These are phyloP conservation scores for Phytopythium mirpurense DNA, from an alignment of 352 stramenopile species.

Conservation along the genomic window DNA sequence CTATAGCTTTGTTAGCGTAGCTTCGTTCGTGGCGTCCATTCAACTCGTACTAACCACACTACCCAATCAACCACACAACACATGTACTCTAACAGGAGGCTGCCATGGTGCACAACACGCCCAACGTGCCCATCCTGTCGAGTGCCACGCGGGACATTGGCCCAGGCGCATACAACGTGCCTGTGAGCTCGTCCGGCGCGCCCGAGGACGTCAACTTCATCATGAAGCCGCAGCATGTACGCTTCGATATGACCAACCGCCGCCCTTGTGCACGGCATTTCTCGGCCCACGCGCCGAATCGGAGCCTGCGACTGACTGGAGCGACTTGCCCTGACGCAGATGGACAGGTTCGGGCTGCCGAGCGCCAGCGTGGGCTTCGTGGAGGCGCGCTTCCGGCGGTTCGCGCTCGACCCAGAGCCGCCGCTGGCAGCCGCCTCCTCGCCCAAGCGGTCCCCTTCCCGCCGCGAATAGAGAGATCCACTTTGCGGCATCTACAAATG, in stretches of 20 bases:
- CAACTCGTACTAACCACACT: no score
- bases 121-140: slow-evolving; percentile 50
- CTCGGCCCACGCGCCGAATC: neutral
- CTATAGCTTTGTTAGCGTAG: no score
- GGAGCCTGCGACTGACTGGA: neutral
- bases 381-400: slow-evolving; percentile 62
- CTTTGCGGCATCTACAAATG: no score
- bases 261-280: no score
- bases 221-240: slow-evolving; percentile 65
- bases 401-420: slow-evolving; percentile 39
- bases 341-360: slow-evolving; percentile 58
- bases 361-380: slow-evolving; percentile 41
- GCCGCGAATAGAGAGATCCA: neutral
- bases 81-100: no score
- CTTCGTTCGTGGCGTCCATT: no score
- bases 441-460: neutral
- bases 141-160: slow-evolving; percentile 51
- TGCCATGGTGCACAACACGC: slow-evolving; percentile 71
- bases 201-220: slow-evolving; percentile 59
- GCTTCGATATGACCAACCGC: no score
- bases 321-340: slow-evolving; percentile 9
- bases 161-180: slow-evolving; percentile 41
- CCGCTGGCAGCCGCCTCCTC: neutral
- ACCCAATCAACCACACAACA: no score
- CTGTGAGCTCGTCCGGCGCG: slow-evolving; percentile 9